Evolutionary conservation across 2,329 filamentous ascomycete genomes (phyloP).

Genomic region (Paecilomyces formosus): DNA sequence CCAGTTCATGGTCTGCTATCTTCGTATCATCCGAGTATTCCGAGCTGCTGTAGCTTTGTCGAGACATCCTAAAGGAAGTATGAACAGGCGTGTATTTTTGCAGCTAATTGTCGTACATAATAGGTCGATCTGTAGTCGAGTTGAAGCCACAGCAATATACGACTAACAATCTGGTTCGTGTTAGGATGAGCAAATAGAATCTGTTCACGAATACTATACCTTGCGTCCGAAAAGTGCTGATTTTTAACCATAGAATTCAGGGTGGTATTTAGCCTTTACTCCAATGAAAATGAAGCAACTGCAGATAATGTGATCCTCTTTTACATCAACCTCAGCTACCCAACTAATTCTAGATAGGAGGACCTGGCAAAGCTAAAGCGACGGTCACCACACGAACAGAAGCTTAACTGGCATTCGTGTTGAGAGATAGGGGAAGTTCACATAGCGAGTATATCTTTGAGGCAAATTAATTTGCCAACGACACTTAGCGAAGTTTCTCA

Average conservation of each 20-base stretch:
- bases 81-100: not conserved
- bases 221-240: too few relatives aligned
- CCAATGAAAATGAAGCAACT: not conserved
- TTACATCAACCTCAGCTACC: not conserved
- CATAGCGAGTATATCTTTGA: not conserved
- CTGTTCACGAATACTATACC: too few relatives aligned
- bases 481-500: not conserved
- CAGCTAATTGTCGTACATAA: not conserved
- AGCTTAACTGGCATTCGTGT: not conserved
- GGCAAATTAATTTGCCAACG: not conserved
- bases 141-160: too few relatives aligned
- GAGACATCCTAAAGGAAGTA: not conserved
- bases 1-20: not conserved
- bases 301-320: not conserved
- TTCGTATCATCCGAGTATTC: not conserved
- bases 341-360: not conserved
- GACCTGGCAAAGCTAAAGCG: not conserved
- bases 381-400: not conserved
- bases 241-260: too few relatives aligned
- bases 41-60: not conserved
- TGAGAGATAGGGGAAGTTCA: not conserved
- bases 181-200: too few relatives aligned
- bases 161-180: too few relatives aligned
- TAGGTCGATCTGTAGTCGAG: not conserved
- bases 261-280: not conserved